Evolutionary conservation across 345 rosid genomes (phyloP), one percentile per base, ranked within the genome.

Genomic region (Camelina sativa): DNA sequence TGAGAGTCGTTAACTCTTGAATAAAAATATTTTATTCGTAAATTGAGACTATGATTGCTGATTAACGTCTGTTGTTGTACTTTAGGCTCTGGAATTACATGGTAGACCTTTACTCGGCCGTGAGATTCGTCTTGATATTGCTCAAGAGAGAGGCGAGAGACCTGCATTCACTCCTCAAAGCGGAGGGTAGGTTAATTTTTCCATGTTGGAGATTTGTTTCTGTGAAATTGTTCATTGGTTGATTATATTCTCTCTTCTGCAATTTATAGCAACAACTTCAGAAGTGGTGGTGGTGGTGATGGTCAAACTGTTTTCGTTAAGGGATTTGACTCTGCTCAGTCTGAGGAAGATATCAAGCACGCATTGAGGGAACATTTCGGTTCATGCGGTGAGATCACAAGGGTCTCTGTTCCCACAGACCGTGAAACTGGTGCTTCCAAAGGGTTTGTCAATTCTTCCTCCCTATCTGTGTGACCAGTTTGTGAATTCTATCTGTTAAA

Each of bases 141-240:
- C 99, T 7, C 75, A 76, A 0, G 94, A 84, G 60, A 86, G 17
- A 44, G 48, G 48, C 5, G 95, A 84, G 58, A 86, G 92, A 80
- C 92, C 91, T 1, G 65, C 91, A 9, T 82, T 77, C 62, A 86
- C 93, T n/a, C 97, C 97, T 22, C 80, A 71, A 66, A 87, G 89
- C 83, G 80, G 30, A 28, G 30, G 96, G 98, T 91, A 62, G 4
- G 64, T 64, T 57, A 4, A 11, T 19, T 17, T 54, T 25, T n/a
- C 5, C 4, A 2, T 40, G 38, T 60, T 32, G 11, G 16, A 35
- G 19, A 32, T 20, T 37, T 16, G 23, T 10, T 37, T 34, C n/a
- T 73, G 23, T 34, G 20, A 6, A 10, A 3, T 65, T 25, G 68
- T 48, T 22, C 32, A 15, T n/a, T 9, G 41, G 54, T 75, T 57